These are phyloP conservation scores for Ascomycota sp. DNA, from an alignment of 2,329 filamentous ascomycete species.

Conservation along the genomic window DNA sequence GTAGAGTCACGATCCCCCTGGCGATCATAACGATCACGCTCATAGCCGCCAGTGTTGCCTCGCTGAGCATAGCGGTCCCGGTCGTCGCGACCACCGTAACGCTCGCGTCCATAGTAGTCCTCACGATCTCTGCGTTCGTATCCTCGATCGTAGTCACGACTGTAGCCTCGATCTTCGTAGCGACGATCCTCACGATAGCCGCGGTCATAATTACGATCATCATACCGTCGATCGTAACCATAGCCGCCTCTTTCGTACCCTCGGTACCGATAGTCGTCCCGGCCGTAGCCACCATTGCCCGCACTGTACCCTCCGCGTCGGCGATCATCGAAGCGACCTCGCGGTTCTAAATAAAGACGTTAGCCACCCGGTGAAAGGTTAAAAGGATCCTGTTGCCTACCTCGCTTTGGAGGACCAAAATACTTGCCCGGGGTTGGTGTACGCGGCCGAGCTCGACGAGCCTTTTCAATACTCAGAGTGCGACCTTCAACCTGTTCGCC, in stretches of 20 bases:
- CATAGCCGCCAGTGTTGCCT: slow-evolving; percentile 21
- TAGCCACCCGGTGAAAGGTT: not conserved
- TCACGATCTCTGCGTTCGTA: slow-evolving; percentile 29
- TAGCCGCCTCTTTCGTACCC: slow-evolving; percentile 21
- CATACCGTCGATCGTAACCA: slow-evolving; percentile 24
- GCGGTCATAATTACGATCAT: slow-evolving; percentile 28
- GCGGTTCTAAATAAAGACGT: slow-evolving; percentile 13
- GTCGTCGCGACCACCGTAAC: slow-evolving; percentile 23
- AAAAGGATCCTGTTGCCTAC: slow-evolving; percentile 27
- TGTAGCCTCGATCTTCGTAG: slow-evolving; percentile 24
- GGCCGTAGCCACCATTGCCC: slow-evolving; percentile 22
- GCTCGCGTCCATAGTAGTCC: slow-evolving; percentile 16
- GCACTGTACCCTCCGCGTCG: slow-evolving; percentile 39
- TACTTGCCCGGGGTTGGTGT: slow-evolving; percentile 98
- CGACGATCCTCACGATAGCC: slow-evolving; percentile 26
- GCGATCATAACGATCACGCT: slow-evolving; percentile 28
- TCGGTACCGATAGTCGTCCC: slow-evolving; percentile 39
- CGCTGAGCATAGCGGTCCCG: slow-evolving; percentile 20
- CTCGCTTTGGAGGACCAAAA: slow-evolving; percentile 94
- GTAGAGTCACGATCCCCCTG: slow-evolving; percentile 18
- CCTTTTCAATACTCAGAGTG: slow-evolving; percentile 96
- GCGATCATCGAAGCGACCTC: slow-evolving; percentile 36
- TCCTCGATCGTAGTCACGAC: slow-evolving; percentile 37
- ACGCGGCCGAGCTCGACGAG: slow-evolving; percentile 79
- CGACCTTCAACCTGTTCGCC: slow-evolving; percentile 89